Percentiles rank a stretch among this genome's conserved stretches.
Evolutionary conservation across 2,329 filamentous ascomycete genomes (phyloP).

Genomic region (Trematosphaeria pertusa): DNA sequence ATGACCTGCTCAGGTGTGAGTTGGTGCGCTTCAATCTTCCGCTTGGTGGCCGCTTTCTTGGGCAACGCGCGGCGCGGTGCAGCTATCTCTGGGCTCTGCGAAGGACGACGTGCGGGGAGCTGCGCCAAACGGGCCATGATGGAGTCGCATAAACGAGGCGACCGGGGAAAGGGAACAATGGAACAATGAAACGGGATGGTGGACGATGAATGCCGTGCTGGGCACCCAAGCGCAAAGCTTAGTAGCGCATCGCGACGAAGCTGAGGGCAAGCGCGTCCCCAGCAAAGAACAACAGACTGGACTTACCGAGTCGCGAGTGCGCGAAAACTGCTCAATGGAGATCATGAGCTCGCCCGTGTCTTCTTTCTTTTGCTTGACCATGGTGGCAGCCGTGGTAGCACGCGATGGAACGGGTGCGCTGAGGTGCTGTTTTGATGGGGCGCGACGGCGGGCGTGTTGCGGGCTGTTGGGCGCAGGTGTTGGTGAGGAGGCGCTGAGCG

Average conservation of each 20-base stretch:
- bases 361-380: constrained; percentile 42
- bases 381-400: constrained; percentile 13
- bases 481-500: constrained; percentile 2
- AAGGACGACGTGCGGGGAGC: neutral
- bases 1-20: constrained; percentile 64
- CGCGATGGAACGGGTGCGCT: constrained; percentile 6
- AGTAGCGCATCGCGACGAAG: constrained; percentile 15
- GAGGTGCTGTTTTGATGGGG: neutral
- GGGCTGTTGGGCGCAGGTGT: neutral
- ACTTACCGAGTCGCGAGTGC: constrained; percentile 83
- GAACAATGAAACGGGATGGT: constrained; percentile 3
- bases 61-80: constrained; percentile 8
- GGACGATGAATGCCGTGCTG: constrained; percentile 10
- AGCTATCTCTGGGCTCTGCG: constrained; percentile 3
- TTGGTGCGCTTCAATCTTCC: constrained; percentile 30
- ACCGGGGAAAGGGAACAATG: constrained; percentile 14
- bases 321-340: constrained; percentile 77
- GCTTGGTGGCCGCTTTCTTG: constrained; percentile 34
- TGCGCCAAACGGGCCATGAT: constrained; percentile 11
- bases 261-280: constrained; percentile 24
- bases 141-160: constrained; percentile 35
- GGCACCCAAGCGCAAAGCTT: constrained; percentile 10
- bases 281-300: constrained; percentile 12
- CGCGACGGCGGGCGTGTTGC: neutral
- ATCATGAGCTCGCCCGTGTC: constrained; percentile 51